A percentile compares a stretch with the other conserved stretches of the same genome.
These are phyloP conservation scores for Candida fluviatilis DNA, from an alignment of 805 yeast genomes.

Conservation along the genomic window DNA sequence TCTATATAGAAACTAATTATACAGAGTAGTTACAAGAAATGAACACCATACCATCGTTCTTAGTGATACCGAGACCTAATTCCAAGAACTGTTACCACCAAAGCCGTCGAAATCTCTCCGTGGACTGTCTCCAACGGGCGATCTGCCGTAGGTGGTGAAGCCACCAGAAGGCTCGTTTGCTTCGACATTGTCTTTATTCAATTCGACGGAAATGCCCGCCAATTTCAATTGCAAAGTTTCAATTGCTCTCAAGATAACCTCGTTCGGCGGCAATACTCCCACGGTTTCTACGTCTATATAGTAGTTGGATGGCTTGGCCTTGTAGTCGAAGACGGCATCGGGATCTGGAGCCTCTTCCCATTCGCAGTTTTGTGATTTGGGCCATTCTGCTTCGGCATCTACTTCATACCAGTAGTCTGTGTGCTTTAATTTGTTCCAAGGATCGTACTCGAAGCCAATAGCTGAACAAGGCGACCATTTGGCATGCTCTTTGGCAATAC, in stretches of 20 bases:
- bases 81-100: slow-evolving; percentile 34
- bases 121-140: slow-evolving; percentile 22
- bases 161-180: slow-evolving; percentile 40
- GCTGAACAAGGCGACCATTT: slow-evolving; percentile 98
- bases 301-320: slow-evolving; percentile 74
- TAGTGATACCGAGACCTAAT: slow-evolving; percentile 6
- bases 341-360: slow-evolving; percentile 95
- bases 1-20: slow-evolving; percentile 2
- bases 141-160: slow-evolving; percentile 44
- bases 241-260: slow-evolving; percentile 81
- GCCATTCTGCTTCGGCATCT: slow-evolving; percentile 90
- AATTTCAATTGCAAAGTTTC: slow-evolving; percentile 83
- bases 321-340: slow-evolving; percentile 80
- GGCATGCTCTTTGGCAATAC: slow-evolving; percentile 96
- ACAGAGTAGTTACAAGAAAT: slow-evolving; percentile 3
- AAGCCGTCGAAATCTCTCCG: slow-evolving; percentile 25
- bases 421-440: slow-evolving; percentile 96
- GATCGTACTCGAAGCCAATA: slow-evolving; percentile 94
- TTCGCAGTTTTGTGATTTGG: slow-evolving; percentile 78
- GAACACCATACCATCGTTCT: neutral
- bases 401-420: slow-evolving; percentile 97
- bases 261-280: slow-evolving; percentile 84
- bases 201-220: slow-evolving; percentile 78
- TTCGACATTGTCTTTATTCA: slow-evolving; percentile 43
- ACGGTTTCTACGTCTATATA: slow-evolving; percentile 91